A percentile compares a stretch with the other conserved stretches of the same genome.
Evolutionary conservation across 208 protist genomes (phyloP).

Genomic region (Trypanosoma congolense): DNA sequence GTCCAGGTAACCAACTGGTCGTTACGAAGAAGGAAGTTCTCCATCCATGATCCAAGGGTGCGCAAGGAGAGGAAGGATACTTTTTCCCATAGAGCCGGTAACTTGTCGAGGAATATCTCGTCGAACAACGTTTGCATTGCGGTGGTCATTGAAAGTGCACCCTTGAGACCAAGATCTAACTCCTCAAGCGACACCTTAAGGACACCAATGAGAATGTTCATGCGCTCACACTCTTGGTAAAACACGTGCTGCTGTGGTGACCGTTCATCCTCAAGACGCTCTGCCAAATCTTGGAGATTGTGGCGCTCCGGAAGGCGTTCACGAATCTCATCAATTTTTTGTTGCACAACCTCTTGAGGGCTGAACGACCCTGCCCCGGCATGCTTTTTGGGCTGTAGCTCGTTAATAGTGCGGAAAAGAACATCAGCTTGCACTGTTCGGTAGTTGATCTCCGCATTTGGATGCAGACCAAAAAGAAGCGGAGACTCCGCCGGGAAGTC

Average conservation of each 20-base stretch:
- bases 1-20: slow-evolving; percentile 94
- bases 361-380: slow-evolving; percentile 80
- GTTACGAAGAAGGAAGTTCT: slow-evolving; percentile 93
- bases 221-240: slow-evolving; percentile 97
- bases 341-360: slow-evolving; percentile 88
- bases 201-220: slow-evolving; percentile 94
- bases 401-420: slow-evolving; percentile 95
- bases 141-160: slow-evolving; percentile 91
- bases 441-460: slow-evolving; percentile 99
- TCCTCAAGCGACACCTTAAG: slow-evolving; percentile 93
- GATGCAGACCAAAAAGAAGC: slow-evolving; percentile 97
- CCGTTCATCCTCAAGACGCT: slow-evolving; percentile 94
- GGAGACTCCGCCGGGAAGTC: slow-evolving; percentile 93
- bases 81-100: slow-evolving; percentile 93
- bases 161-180: slow-evolving; percentile 95
- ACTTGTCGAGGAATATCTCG: slow-evolving; percentile 88
- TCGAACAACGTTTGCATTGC: slow-evolving; percentile 92
- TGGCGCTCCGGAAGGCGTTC: slow-evolving; percentile 88
- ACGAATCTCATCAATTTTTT: slow-evolving; percentile 91
- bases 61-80: slow-evolving; percentile 96
- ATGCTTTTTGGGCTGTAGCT: slow-evolving; percentile 94
- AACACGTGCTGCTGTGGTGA: slow-evolving; percentile 97
- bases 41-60: slow-evolving; percentile 93
- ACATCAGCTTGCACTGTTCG: slow-evolving; percentile 94
- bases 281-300: slow-evolving; percentile 89